phyloP scores from a whole-genome alignment of 805 yeast genomes.

The Starmerella floricola region DNA sequence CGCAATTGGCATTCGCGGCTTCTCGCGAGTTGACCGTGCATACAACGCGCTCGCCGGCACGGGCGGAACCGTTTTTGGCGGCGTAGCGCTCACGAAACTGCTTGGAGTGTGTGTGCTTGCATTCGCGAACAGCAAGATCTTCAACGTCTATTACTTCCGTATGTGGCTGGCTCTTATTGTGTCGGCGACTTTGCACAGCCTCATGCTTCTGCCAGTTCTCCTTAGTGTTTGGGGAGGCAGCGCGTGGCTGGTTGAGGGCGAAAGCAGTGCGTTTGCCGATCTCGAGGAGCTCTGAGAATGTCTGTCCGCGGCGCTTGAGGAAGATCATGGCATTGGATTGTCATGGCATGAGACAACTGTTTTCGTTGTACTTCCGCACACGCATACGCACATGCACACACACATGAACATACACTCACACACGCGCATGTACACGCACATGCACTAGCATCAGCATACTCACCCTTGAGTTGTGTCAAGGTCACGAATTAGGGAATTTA shows the following conservation, averaged over 20 bases:
- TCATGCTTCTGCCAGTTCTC: slow-evolving; percentile 66
- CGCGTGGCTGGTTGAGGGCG: slow-evolving; percentile 34
- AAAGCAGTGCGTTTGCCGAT: slow-evolving; percentile 25
- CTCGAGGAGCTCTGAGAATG: slow-evolving; percentile 19
- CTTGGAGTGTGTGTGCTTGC: slow-evolving; percentile 81
- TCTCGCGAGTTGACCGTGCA: slow-evolving; percentile 29
- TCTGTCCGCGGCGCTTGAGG: too few species aligned
- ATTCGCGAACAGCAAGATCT: slow-evolving; percentile 75
- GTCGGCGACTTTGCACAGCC: slow-evolving; percentile 66
- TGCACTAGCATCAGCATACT: too few species aligned
- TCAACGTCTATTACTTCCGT: slow-evolving; percentile 81
- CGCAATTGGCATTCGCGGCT: slow-evolving; percentile 25
- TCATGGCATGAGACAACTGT: too few species aligned
- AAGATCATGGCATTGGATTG: too few species aligned
- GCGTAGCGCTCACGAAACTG: slow-evolving; percentile 78
- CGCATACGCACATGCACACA: too few species aligned
- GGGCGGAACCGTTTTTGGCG: slow-evolving; percentile 86
- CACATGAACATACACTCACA: too few species aligned
- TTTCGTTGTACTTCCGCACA: too few species aligned
- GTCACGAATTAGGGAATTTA: too few species aligned
- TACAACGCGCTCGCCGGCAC: slow-evolving; percentile 56
- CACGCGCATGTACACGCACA: too few species aligned
- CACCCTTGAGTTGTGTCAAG: too few species aligned
- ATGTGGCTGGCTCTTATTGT: slow-evolving; percentile 83
- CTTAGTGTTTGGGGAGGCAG: slow-evolving; percentile 53